phyloP scores from a whole-genome alignment of 495 filamentous ascomycete species.

The Xylaria castorea region DNA sequence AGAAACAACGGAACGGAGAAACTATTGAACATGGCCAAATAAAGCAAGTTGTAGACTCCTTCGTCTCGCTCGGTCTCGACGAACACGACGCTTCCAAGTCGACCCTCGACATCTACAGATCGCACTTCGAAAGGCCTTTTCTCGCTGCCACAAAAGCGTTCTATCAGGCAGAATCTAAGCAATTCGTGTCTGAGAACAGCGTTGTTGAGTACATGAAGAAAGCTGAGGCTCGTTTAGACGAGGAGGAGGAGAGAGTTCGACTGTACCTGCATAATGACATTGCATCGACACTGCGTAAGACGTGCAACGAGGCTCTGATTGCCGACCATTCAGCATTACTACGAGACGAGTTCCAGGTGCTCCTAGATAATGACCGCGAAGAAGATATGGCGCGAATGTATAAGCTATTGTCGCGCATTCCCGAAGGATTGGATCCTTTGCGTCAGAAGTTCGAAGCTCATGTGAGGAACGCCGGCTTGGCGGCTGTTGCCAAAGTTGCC shows the following conservation, averaged over 20 bases:
- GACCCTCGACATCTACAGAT: constrained; percentile 92
- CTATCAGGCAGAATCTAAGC: constrained; percentile 90
- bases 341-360: constrained; percentile 92
- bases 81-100: constrained; percentile 92
- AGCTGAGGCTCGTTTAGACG: constrained; percentile 86
- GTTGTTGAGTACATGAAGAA: constrained; percentile 99
- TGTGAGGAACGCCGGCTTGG: constrained; percentile 84
- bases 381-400: constrained; percentile 98
- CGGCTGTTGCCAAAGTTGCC: constrained; percentile 90
- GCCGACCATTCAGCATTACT: constrained; percentile 82
- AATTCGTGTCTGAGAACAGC: constrained; percentile 95
- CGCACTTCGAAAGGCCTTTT: constrained; percentile 91
- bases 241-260: constrained; percentile 93
- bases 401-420: constrained; percentile 85
- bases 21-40: constrained; percentile 97
- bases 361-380: constrained; percentile 94
- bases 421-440: constrained; percentile 90
- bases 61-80: constrained; percentile 93
- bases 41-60: constrained; percentile 96
- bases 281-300: constrained; percentile 78
- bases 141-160: constrained; percentile 82
- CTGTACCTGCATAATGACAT: constrained; percentile 94
- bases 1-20: constrained; percentile 97
- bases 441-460: constrained; percentile 89
- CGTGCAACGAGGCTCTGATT: constrained; percentile 88